These are phyloP conservation scores for Ogataea hybrid DNA, from an alignment of 1,139 yeast genomes.

Conservation along the genomic window DNA sequence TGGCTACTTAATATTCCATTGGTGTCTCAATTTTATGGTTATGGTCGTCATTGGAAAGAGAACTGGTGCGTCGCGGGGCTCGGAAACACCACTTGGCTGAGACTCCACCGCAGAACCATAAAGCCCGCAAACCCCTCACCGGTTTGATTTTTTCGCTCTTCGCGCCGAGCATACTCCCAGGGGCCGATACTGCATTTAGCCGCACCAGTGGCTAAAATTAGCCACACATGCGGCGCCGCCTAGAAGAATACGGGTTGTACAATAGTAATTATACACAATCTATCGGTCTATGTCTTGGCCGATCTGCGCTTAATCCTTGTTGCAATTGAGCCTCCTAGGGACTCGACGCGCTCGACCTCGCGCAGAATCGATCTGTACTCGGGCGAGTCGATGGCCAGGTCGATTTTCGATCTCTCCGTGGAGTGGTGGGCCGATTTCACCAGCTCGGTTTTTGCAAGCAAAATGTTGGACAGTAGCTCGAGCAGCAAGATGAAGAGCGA, in stretches of 20 bases:
- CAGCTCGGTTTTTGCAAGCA: conserved; percentile 64
- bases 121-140: conserved; percentile 1
- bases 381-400: conserved; percentile 4
- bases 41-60: no score
- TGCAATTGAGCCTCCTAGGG: conserved; percentile 6
- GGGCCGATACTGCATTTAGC: neutral
- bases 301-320: conserved; percentile 7
- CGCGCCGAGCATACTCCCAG: neutral
- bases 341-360: conserved; percentile 1
- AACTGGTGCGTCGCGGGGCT: no score
- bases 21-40: no score
- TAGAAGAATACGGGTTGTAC: neutral
- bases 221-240: neutral
- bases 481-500: conserved; percentile 83
- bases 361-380: conserved; percentile 2
- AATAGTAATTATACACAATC: neutral
- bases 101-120: no score
- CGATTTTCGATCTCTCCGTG: neutral
- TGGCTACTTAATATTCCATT: no score
- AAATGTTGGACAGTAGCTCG: conserved; percentile 72
- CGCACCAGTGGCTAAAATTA: neutral
- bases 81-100: no score
- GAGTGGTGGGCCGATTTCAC: neutral
- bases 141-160: neutral
- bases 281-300: neutral